These are phyloP conservation scores for Fusarium luffae DNA, from an alignment of 2,329 filamentous ascomycete species.

Conservation along the genomic window DNA sequence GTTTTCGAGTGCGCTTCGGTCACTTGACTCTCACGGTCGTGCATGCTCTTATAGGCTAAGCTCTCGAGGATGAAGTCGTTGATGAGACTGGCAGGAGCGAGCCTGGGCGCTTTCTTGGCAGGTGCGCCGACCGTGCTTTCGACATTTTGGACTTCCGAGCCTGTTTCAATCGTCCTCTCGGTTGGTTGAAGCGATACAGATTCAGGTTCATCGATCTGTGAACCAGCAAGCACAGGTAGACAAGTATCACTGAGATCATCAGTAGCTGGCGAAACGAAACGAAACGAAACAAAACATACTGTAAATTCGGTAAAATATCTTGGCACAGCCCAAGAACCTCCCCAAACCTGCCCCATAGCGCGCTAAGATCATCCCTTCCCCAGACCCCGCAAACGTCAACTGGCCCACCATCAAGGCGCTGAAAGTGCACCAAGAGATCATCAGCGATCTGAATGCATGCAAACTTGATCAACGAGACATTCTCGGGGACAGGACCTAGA, in stretches of 20 bases:
- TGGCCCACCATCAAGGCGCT: constrained; percentile 7
- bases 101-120: background rate
- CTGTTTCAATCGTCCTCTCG: background rate
- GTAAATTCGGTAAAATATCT: constrained; percentile 1
- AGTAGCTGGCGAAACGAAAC: background rate
- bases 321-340: constrained; percentile 27
- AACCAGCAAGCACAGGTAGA: background rate
- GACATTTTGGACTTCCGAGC: background rate
- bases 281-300: constrained; percentile 15
- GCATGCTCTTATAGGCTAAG: constrained; percentile 49
- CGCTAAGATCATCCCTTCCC: constrained; percentile 33
- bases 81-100: constrained; percentile 39
- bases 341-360: constrained; percentile 32
- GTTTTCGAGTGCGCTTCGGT: constrained; percentile 48
- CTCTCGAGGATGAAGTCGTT: constrained; percentile 49
- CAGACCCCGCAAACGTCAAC: constrained; percentile 36
- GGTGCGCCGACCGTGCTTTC: background rate
- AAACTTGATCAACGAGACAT: constrained; percentile 17
- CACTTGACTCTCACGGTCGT: constrained; percentile 48
- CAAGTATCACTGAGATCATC: background rate
- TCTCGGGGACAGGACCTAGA: background rate
- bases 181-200: background rate
- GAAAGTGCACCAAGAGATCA: constrained; percentile 42
- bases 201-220: background rate
- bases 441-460: constrained; percentile 43